A percentile compares a stretch with the other conserved stretches of the same genome.
phyloP scores from a whole-genome alignment of 2,329 filamentous ascomycete genomes.

The Endocalyx cinctus region DNA sequence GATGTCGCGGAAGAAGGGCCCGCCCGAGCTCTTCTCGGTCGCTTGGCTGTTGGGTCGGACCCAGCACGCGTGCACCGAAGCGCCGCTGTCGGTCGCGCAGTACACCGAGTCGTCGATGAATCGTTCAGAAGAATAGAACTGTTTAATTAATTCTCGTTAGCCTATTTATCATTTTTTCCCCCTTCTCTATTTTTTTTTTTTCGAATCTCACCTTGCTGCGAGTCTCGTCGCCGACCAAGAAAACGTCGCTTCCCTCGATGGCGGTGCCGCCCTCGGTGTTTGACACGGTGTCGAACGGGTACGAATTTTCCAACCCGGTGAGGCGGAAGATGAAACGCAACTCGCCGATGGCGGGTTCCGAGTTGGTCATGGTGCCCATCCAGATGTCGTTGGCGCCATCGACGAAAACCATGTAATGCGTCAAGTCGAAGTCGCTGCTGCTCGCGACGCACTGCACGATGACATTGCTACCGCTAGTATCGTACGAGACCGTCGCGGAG shows the following conservation, averaged over 20 bases:
- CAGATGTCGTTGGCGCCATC: conserved; percentile 44
- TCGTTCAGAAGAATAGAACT: conserved; percentile 55
- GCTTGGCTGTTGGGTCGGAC: conserved; percentile 33
- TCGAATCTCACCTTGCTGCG: conserved; percentile 47
- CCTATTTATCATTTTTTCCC: neutral
- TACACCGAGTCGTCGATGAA: conserved; percentile 58
- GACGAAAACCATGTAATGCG: conserved; percentile 49
- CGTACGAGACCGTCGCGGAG: conserved; percentile 41
- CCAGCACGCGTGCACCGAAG: conserved; percentile 24
- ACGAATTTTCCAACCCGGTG: conserved; percentile 31
- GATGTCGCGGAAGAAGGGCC: conserved; percentile 53
- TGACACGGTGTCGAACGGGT: conserved; percentile 40
- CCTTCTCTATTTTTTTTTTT: too few species aligned
- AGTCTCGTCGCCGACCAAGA: conserved; percentile 48
- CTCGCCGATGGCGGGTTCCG: conserved; percentile 42
- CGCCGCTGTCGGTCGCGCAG: conserved; percentile 35
- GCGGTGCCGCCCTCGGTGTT: conserved; percentile 40
- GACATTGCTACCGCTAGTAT: conserved; percentile 38
- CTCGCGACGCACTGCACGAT: conserved; percentile 49
- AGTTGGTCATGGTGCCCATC: conserved; percentile 48
- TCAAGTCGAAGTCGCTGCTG: conserved; percentile 38
- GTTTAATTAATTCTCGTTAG: neutral
- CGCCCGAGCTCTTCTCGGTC: conserved; percentile 54
- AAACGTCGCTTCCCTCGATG: conserved; percentile 45
- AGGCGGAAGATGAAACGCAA: conserved; percentile 45